Evolutionary conservation across 1,284 basidiomycete species (phyloP).

Genomic region (Malassezia dermatis): DNA sequence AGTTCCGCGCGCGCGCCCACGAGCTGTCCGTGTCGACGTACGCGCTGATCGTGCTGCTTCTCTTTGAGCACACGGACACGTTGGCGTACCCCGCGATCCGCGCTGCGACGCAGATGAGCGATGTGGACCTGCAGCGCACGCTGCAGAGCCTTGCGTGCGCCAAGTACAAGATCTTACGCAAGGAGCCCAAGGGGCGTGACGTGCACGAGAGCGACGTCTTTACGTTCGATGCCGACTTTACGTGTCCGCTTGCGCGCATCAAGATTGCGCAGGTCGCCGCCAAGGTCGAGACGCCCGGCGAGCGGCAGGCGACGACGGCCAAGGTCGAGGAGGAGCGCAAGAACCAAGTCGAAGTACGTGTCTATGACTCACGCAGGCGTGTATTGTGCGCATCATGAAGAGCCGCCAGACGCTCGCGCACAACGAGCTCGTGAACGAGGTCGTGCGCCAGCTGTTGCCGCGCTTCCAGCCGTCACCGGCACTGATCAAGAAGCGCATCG

Average conservation of each 20-base stretch:
- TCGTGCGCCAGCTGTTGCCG: constrained; percentile 68
- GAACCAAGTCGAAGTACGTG: constrained; percentile 73
- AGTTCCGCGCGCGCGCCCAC: constrained; percentile 69
- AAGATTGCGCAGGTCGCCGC: constrained; percentile 83
- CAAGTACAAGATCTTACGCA: constrained; percentile 87
- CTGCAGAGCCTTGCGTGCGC: constrained; percentile 92
- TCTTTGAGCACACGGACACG: constrained; percentile 60
- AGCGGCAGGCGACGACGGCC: constrained; percentile 79
- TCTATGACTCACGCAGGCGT: constrained; percentile 47
- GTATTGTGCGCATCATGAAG: constrained; percentile 97
- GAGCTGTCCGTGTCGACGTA: constrained; percentile 90
- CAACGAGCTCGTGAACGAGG: constrained; percentile 81
- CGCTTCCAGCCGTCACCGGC: constrained; percentile 78
- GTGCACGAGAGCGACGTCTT: constrained; percentile 68
- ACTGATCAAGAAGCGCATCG: constrained; percentile 86
- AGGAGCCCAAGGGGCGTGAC: constrained; percentile 78
- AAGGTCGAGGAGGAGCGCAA: constrained; percentile 84
- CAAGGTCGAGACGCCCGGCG: constrained; percentile 74
- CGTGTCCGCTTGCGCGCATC: constrained; percentile 70
- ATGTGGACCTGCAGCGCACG: constrained; percentile 72
- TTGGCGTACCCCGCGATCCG: constrained; percentile 26
- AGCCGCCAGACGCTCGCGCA: constrained; percentile 79
- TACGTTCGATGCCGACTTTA: constrained; percentile 76
- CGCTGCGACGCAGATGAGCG: constrained; percentile 54
- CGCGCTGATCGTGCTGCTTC: constrained; percentile 72